phyloP scores from a whole-genome alignment of 164 flowering plant species.

The Macadamia tetraphylla region DNA sequence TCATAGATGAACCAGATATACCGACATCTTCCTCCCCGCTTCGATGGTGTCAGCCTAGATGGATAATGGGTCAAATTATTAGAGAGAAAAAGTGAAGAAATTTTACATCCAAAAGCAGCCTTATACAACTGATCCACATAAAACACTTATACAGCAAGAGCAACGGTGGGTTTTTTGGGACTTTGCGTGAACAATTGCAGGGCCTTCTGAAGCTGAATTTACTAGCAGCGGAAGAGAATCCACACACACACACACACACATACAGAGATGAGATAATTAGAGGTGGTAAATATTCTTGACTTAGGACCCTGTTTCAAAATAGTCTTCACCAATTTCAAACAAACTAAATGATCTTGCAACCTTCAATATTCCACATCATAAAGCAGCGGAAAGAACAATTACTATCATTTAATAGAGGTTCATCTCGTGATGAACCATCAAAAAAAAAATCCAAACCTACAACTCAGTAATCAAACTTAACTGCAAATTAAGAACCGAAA shows the following conservation, averaged over 20 bases:
- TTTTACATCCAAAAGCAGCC: neutral
- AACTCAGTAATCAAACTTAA: neutral
- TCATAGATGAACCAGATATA: conserved; percentile 29
- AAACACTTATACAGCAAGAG: neutral
- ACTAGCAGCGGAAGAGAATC: too few relatives aligned
- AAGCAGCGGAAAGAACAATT: neutral
- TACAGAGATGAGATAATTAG: too few relatives aligned
- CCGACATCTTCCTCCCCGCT: conserved; percentile 26
- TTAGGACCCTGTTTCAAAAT: too few relatives aligned
- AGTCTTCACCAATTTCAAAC: neutral
- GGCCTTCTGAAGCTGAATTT: too few relatives aligned
- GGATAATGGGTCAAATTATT: neutral
- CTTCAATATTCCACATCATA: neutral
- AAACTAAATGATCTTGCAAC: neutral
- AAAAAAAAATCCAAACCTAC: neutral
- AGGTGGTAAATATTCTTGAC: too few relatives aligned
- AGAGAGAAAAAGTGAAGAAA: conserved; percentile 1
- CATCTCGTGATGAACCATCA: neutral
- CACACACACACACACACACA: too few relatives aligned
- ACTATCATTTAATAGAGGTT: neutral
- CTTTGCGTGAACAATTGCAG: too few relatives aligned
- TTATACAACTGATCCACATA: neutral
- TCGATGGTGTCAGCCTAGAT: conserved; percentile 28
- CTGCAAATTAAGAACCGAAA: neutral
- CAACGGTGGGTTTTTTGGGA: too few relatives aligned